phyloP scores from a whole-genome alignment of 352 stramenopile genomes.

The Pythium phragmitis region DNA sequence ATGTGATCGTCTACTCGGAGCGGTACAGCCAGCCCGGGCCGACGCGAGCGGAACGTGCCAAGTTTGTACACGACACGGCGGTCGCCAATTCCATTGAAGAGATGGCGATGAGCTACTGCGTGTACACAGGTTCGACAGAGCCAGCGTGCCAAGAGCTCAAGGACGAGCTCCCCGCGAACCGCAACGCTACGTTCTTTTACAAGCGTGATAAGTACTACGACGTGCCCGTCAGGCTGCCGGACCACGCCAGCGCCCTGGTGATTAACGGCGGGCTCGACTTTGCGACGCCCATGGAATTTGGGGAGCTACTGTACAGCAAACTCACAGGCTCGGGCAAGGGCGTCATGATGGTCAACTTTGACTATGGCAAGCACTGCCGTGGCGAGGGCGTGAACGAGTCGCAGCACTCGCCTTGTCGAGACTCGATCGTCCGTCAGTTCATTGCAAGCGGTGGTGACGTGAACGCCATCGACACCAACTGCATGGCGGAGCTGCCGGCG shows the following conservation, averaged over 20 bases:
- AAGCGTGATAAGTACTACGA: conserved; percentile 16
- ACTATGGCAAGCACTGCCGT: conserved; percentile 24
- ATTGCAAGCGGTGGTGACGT: conserved; percentile 24
- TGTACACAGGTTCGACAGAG: conserved; percentile 16
- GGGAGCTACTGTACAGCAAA: conserved; percentile 23
- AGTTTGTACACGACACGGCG: conserved; percentile 5
- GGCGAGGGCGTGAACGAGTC: conserved; percentile 8
- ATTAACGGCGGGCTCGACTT: conserved; percentile 31
- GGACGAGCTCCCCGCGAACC: background rate
- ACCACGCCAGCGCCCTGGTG: conserved; percentile 25
- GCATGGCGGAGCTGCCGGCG: conserved; percentile 17
- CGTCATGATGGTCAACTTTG: conserved; percentile 31
- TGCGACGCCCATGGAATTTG: conserved; percentile 29
- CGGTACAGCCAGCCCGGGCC: conserved; percentile 7
- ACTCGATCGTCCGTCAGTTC: conserved; percentile 25
- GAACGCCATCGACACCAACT: conserved; percentile 11
- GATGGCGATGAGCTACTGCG: conserved; percentile 15
- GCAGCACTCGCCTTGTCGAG: conserved; percentile 14
- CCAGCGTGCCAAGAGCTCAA: conserved; percentile 17
- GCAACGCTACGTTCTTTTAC: conserved; percentile 26
- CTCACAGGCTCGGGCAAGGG: conserved; percentile 17
- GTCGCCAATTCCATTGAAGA: background rate
- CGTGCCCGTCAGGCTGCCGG: conserved; percentile 13
- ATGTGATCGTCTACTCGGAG: conserved; percentile 1
- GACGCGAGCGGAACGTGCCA: conserved; percentile 11